A percentile compares a stretch with the other conserved stretches of the same genome.
phyloP scores from a whole-genome alignment of 306 rosid genomes.

The Casuarina cunninghamiana region DNA sequence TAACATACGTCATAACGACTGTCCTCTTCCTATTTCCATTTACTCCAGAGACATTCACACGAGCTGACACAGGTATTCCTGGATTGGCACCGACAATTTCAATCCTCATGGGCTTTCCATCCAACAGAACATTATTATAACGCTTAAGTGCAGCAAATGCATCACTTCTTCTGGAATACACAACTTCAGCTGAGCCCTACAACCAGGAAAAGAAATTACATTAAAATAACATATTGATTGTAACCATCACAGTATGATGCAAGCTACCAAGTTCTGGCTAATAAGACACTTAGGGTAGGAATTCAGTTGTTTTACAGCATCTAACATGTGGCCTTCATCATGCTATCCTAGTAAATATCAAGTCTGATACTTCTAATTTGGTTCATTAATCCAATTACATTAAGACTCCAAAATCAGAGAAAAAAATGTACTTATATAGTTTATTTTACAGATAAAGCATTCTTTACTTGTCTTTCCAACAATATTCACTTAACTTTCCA shows the following conservation, averaged over 20 bases:
- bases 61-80: constrained; percentile 71
- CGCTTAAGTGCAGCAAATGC: constrained; percentile 93
- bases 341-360: neutral
- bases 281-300: neutral
- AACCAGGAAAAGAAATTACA: constrained; percentile 9
- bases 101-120: constrained; percentile 95
- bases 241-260: neutral
- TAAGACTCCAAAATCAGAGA: neutral
- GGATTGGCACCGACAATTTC: constrained; percentile 75
- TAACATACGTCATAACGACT: constrained; percentile 75
- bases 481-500: neutral
- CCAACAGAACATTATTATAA: constrained; percentile 83
- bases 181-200: constrained; percentile 98
- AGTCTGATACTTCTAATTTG: neutral
- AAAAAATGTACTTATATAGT: neutral
- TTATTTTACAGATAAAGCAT: no score
- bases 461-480: neutral
- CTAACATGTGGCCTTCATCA: neutral
- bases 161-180: constrained; percentile 86
- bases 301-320: neutral
- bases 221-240: neutral
- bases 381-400: neutral
- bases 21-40: constrained; percentile 85
- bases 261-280: neutral
- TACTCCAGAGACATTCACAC: constrained; percentile 78